Conservation (phyloP, 768 basidiomycete genomes). For the Tulasnella sp. region DNA sequence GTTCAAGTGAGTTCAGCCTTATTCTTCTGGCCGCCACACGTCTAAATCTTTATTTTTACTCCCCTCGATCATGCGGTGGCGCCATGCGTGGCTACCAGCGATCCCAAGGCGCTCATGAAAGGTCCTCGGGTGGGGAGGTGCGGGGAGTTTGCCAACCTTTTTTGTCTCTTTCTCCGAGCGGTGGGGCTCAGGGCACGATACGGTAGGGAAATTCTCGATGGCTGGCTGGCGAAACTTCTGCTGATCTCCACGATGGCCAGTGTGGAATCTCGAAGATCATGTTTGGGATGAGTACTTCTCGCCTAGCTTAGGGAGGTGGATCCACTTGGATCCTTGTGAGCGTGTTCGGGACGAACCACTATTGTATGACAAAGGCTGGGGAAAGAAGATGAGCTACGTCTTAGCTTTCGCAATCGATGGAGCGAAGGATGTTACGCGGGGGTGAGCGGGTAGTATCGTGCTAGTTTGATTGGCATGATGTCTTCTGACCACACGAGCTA, state of each 20-base stretch:
- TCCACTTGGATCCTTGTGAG: conserved; percentile 34
- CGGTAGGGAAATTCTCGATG: conserved; percentile 18
- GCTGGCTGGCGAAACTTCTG: not conserved
- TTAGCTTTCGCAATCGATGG: conserved; percentile 20
- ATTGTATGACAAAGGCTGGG: conserved; percentile 32
- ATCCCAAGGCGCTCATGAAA: conserved; percentile 22
- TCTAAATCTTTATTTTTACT: not conserved
- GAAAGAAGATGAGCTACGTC: conserved; percentile 30
- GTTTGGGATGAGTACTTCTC: conserved; percentile 30
- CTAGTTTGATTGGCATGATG: not conserved
- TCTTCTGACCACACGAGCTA: not conserved
- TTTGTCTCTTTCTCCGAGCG: conserved; percentile 27
- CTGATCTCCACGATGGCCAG: conserved; percentile 11
- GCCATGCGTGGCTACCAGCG: conserved; percentile 15
- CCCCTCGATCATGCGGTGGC: not conserved
- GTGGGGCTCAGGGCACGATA: conserved; percentile 27
- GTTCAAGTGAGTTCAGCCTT: conserved; percentile 22
- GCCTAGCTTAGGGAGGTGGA: conserved; percentile 25
- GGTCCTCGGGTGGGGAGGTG: conserved; percentile 21
- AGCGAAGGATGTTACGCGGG: conserved; percentile 21
- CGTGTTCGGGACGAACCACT: conserved; percentile 26
- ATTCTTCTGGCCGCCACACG: not conserved
- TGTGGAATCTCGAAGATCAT: conserved; percentile 30
- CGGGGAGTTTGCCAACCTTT: conserved; percentile 32
- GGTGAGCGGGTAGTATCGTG: not conserved